Base-by-base conservation (phyloP, 169 alveolate genomes). In the Babesia caballi region DNA sequence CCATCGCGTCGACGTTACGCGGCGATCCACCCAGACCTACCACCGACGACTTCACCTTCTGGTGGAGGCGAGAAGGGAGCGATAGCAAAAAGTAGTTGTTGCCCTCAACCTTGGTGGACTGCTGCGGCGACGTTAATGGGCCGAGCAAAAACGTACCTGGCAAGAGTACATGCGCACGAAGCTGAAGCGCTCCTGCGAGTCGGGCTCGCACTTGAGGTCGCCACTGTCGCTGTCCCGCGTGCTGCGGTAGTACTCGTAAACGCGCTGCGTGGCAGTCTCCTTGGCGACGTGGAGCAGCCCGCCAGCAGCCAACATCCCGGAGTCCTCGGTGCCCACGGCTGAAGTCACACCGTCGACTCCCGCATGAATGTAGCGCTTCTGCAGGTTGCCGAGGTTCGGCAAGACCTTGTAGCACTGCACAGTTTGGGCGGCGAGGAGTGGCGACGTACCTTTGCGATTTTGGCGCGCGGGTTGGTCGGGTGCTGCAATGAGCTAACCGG, bases 361-460 rank as follows among this genome's bases (percentile, higher is more conserved):
- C n/a, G 69, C 84, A 49, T 81, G 88, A 6, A 81, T 60, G 66
- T 81, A 81, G 25, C 70, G 66, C 19, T 81, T 81, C 53, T 81
- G 40, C 88, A 84, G 71, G 33, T 61, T 73, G 40, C 59, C 59
- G 19, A 70, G 42, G 41, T 81, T 72, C 3, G 88, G 88, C 54
- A 70, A 44, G 23, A 81, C 67, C 51, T 70, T 71, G 59, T 71
- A 81, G 44, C 33, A 47, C 85, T 76, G 56, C 17, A 53, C 12
- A 25, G 15, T 33, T 30, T 8, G 9, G 23, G 27, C n/a, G 9
- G 27, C n/a, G 14, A n/a, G 52, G 3, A 14, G 5, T 3, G 19
- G 35, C 5, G 32, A 9, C 85, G 17, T 36, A 78, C 87, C 78
- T 66, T 81, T 28, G 66, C 72, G 46, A 49, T 50, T 71, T 81